phyloP scores from a whole-genome alignment of 1,139 yeast genomes.

The Hyphopichia wangnamkhiaoensis region DNA sequence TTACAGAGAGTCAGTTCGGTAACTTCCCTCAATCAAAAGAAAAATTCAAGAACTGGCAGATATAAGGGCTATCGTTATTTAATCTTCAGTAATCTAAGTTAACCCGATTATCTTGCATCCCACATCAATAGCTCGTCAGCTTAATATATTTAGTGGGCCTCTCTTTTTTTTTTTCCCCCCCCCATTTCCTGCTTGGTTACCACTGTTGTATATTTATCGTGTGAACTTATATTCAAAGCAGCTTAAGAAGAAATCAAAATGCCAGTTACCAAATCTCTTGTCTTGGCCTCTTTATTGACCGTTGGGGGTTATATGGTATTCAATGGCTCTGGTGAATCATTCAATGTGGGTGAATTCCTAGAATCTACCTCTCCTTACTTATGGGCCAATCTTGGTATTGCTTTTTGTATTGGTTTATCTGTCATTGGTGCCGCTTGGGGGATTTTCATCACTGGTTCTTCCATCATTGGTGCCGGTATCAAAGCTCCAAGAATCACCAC shows the following conservation, averaged over 20 bases:
- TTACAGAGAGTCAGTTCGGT: too few species aligned
- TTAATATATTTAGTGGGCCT: too few species aligned
- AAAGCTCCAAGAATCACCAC: slow-evolving; percentile 97
- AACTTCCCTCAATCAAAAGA: too few species aligned
- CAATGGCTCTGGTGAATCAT: slow-evolving; percentile 88
- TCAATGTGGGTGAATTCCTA: slow-evolving; percentile 87
- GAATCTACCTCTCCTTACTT: slow-evolving; percentile 88
- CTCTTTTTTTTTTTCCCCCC: too few species aligned
- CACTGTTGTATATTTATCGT: too few species aligned
- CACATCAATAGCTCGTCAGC: too few species aligned
- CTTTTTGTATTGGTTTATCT: slow-evolving; percentile 89
- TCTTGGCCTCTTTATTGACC: slow-evolving; percentile 31
- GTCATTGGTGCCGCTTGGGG: slow-evolving; percentile 99
- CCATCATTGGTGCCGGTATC: slow-evolving; percentile 97
- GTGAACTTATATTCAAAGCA: too few species aligned
- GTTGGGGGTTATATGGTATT: slow-evolving; percentile 73
- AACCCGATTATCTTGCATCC: too few species aligned
- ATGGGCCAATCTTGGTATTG: slow-evolving; percentile 95
- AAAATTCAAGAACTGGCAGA: too few species aligned
- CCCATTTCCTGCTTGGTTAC: too few species aligned
- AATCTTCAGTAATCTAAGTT: too few species aligned
- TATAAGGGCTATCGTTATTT: too few species aligned
- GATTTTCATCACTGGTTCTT: slow-evolving; percentile 91
- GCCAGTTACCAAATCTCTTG: slow-evolving; percentile 24
- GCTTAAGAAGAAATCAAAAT: slow-evolving; percentile 11